Conservation (phyloP, 768 basidiomycete genomes). For the Nidularia sp. region DNA sequence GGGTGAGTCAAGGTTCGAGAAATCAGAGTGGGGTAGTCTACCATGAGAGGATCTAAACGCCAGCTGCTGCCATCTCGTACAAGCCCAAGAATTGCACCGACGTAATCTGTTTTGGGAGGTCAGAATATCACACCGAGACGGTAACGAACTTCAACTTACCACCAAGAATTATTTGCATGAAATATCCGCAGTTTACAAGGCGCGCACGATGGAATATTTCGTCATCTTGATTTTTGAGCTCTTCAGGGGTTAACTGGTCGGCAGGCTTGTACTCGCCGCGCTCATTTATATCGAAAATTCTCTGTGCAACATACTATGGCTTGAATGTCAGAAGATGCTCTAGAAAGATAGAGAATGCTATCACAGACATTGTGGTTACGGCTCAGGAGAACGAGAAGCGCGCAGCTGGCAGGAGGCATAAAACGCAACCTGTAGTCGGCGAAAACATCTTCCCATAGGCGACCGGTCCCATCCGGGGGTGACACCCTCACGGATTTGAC, state of each 20-base stretch:
- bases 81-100: constrained; percentile 69
- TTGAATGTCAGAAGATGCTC: not conserved
- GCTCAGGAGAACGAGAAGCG: constrained; percentile 62
- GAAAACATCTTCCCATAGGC: constrained; percentile 65
- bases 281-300: constrained; percentile 69
- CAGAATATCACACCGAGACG: too few relatives aligned
- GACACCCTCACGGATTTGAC: constrained; percentile 42
- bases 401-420: constrained; percentile 72
- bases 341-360: not conserved
- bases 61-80: constrained; percentile 59
- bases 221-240: constrained; percentile 52
- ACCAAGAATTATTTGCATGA: constrained; percentile 65
- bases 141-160: constrained; percentile 17
- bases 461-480: constrained; percentile 61
- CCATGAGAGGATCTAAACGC: constrained; percentile 67
- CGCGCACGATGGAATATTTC: constrained; percentile 75
- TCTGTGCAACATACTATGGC: constrained; percentile 63
- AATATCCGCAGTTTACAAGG: constrained; percentile 69
- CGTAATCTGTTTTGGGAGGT: constrained; percentile 46
- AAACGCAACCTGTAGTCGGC: constrained; percentile 60
- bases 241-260: constrained; percentile 15
- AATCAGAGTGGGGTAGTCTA: constrained; percentile 16
- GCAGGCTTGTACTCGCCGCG: constrained; percentile 34
- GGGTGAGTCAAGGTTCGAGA: not conserved
- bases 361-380: constrained; percentile 70